These are phyloP conservation scores for Rhododendron ferrugineum DNA, from an alignment of 148 eudicot genomes.

Conservation along the genomic window DNA sequence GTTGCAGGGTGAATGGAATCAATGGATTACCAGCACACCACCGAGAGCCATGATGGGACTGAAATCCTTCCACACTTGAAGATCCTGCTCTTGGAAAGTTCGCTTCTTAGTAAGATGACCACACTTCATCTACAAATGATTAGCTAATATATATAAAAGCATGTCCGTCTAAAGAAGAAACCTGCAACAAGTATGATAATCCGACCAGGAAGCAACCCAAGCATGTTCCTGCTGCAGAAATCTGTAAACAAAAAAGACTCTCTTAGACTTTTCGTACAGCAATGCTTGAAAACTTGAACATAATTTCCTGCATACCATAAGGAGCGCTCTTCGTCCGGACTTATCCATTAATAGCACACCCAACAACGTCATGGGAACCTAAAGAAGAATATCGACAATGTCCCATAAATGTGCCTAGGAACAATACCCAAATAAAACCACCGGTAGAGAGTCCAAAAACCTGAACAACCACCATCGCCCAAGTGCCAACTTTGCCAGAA, in stretches of 20 bases:
- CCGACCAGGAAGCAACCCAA: conserved; percentile 60
- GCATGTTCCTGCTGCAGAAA: conserved; percentile 87
- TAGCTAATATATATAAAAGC: background rate
- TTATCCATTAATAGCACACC: conserved; percentile 52
- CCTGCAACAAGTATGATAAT: conserved; percentile 75
- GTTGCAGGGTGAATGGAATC: background rate
- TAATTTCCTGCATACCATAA: conserved; percentile 36
- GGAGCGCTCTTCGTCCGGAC: conserved; percentile 59
- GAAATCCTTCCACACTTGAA: conserved; percentile 32
- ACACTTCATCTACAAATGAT: background rate
- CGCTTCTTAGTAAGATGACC: background rate
- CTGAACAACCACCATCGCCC: conserved; percentile 55
- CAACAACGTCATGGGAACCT: conserved; percentile 52
- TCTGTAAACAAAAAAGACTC: conserved; percentile 31
- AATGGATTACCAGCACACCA: conserved; percentile 66
- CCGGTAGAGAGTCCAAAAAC: conserved; percentile 17
- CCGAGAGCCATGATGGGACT: conserved; percentile 57
- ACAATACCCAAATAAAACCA: background rate
- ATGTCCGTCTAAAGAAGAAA: conserved; percentile 7
- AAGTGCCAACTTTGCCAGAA: conserved; percentile 50
- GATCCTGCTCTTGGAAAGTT: conserved; percentile 40
- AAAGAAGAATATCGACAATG: conserved; percentile 10
- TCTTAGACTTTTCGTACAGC: background rate
- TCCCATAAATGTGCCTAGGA: background rate
- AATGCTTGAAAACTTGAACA: background rate